phyloP scores from a whole-genome alignment of 495 filamentous ascomycete genomes.

The Penicillium mononematosum region DNA sequence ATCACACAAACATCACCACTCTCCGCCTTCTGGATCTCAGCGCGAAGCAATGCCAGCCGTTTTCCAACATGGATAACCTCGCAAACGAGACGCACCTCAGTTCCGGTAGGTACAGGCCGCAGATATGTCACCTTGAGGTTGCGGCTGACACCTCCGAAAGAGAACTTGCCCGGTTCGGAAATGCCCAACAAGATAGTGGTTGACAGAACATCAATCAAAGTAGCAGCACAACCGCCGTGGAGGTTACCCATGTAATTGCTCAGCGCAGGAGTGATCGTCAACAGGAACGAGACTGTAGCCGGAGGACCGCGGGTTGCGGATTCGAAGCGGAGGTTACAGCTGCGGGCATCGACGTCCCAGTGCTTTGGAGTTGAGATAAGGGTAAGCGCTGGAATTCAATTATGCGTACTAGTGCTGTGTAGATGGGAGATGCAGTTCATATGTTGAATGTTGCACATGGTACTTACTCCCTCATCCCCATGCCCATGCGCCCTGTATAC shows the following conservation, averaged over 20 bases:
- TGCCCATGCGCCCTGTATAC: conserved; percentile 26
- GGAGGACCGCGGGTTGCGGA: conserved; percentile 39
- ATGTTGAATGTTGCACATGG: conserved; percentile 1
- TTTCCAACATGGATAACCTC: conserved; percentile 64
- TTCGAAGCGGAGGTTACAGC: conserved; percentile 42
- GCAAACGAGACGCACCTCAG: conserved; percentile 53
- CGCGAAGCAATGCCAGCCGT: conserved; percentile 47
- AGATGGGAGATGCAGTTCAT: neutral
- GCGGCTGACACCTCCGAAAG: conserved; percentile 61
- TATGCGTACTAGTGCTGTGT: neutral
- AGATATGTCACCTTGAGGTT: conserved; percentile 68
- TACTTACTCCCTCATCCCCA: conserved; percentile 24
- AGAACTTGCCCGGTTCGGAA: conserved; percentile 60
- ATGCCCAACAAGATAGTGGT: conserved; percentile 56
- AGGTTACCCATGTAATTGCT: conserved; percentile 61
- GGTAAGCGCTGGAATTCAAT: neutral
- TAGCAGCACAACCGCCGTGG: conserved; percentile 68
- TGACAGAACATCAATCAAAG: conserved; percentile 67
- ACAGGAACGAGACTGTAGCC: conserved; percentile 37
- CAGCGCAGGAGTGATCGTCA: conserved; percentile 53
- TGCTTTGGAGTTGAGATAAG: conserved; percentile 20
- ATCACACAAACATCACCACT: conserved; percentile 56
- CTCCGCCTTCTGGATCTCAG: conserved; percentile 41
- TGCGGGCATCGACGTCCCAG: conserved; percentile 37
- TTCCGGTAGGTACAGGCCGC: conserved; percentile 55